Conservation (phyloP, 2,329 filamentous ascomycete genomes). For the Parasarocladium wereldwijsianum region DNA sequence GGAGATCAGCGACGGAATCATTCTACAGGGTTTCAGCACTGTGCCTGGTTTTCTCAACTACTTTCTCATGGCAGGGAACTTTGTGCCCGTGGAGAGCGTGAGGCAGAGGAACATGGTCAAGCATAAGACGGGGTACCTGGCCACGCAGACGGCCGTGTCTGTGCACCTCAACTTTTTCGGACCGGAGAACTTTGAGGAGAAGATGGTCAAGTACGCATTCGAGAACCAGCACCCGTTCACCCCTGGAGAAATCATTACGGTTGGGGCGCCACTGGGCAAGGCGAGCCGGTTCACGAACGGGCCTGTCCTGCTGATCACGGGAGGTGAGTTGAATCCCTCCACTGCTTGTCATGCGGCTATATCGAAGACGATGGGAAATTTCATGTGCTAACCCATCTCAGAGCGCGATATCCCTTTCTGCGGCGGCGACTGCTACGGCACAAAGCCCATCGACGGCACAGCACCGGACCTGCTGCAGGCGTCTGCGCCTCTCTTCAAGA, state of each 20-base stretch:
- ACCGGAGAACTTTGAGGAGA: slow-evolving; percentile 39
- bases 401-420: slow-evolving; percentile 41
- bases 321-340: slow-evolving; percentile 20
- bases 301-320: slow-evolving; percentile 44
- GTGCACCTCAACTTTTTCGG: slow-evolving; percentile 38
- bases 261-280: slow-evolving; percentile 22
- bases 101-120: slow-evolving; percentile 10
- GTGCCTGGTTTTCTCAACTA: slow-evolving; percentile 26
- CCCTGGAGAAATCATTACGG: slow-evolving; percentile 42
- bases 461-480: slow-evolving; percentile 26
- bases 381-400: slow-evolving; percentile 8
- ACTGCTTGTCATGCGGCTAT: neutral
- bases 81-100: slow-evolving; percentile 25
- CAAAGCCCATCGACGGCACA: slow-evolving; percentile 18
- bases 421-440: slow-evolving; percentile 41
- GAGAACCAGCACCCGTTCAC: slow-evolving; percentile 39
- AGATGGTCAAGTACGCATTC: slow-evolving; percentile 30
- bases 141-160: slow-evolving; percentile 26
- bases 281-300: slow-evolving; percentile 30
- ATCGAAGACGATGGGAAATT: too few relatives aligned
- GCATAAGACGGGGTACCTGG: slow-evolving; percentile 38
- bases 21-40: slow-evolving; percentile 45
- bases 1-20: slow-evolving; percentile 37
- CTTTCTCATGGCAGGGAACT: slow-evolving; percentile 30
- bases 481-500: slow-evolving; percentile 25